Percentiles rank a stretch among this genome's conserved stretches.
These are phyloP conservation scores for Penicillium sp. DNA, from an alignment of 2,329 filamentous ascomycete genomes.

Conservation along the genomic window DNA sequence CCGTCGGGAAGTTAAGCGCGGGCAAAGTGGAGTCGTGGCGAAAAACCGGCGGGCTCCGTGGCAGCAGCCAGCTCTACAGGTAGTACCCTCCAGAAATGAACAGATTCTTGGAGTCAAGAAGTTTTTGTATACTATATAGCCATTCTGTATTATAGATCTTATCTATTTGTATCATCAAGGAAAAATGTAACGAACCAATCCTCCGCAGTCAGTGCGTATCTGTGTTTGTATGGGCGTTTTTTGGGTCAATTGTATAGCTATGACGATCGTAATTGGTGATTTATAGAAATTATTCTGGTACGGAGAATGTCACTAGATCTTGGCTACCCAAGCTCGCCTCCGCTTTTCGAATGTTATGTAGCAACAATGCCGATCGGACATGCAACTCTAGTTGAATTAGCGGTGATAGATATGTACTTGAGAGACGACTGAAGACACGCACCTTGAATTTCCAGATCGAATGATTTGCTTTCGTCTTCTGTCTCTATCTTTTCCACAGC, in stretches of 20 bases:
- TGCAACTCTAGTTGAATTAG: background rate
- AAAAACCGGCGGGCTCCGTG: background rate
- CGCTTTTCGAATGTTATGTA: background rate
- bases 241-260: too few relatives aligned
- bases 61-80: too few relatives aligned
- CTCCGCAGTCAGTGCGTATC: too few relatives aligned
- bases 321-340: background rate
- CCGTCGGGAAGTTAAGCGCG: background rate
- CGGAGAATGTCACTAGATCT: background rate
- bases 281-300: too few relatives aligned
- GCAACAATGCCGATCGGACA: background rate
- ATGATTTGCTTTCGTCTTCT: background rate
- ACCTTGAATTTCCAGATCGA: slow-evolving; percentile 3
- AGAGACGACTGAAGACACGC: background rate
- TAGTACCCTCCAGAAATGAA: too few relatives aligned
- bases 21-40: background rate
- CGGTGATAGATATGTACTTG: too few relatives aligned
- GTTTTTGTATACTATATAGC: too few relatives aligned
- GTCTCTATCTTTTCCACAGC: background rate
- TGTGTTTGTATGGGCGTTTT: too few relatives aligned
- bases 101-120: background rate
- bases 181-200: too few relatives aligned
- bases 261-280: too few relatives aligned
- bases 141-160: too few relatives aligned
- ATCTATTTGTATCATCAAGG: too few relatives aligned